Evolutionary conservation across 2,329 filamentous ascomycete species (phyloP).

Genomic region (Aureobasidium sp.): DNA sequence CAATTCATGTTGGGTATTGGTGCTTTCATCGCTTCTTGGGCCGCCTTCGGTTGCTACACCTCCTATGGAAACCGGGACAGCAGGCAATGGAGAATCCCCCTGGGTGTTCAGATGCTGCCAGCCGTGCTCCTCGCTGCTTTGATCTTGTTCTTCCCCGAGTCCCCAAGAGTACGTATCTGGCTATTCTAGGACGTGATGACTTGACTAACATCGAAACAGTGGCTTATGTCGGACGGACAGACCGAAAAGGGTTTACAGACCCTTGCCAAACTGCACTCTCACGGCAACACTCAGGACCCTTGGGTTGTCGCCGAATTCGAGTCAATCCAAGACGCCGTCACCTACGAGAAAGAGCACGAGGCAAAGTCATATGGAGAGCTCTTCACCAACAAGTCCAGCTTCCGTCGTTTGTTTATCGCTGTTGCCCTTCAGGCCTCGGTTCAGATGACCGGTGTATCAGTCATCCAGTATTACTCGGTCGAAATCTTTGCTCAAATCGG

Average conservation of each 20-base stretch:
- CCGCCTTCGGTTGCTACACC: conserved; percentile 54
- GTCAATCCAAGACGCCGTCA: conserved; percentile 59
- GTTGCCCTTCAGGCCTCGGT: conserved; percentile 60
- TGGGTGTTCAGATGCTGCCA: conserved; percentile 64
- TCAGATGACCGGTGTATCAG: conserved; percentile 68
- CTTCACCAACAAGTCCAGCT: conserved; percentile 55
- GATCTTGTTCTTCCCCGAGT: conserved; percentile 65
- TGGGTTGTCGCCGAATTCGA: conserved; percentile 66
- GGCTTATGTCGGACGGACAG: conserved; percentile 66
- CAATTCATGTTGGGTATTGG: conserved; percentile 79
- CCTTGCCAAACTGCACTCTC: conserved; percentile 59
- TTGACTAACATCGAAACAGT: conserved; percentile 39
- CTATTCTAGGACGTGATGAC: not conserved
- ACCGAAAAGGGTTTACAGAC: conserved; percentile 56
- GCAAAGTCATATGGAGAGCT: conserved; percentile 64
- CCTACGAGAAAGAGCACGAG: conserved; percentile 56
- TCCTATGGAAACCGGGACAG: conserved; percentile 39
- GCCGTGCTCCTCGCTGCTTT: conserved; percentile 54
- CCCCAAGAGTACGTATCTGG: conserved; percentile 22
- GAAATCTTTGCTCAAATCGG: conserved; percentile 53
- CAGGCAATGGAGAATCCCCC: conserved; percentile 52
- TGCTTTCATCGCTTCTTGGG: conserved; percentile 62
- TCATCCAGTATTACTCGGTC: conserved; percentile 68
- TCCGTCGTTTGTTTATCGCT: conserved; percentile 63
- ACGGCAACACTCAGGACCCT: conserved; percentile 55